A percentile compares a stretch with the other conserved stretches of the same genome.
Evolutionary conservation across 768 basidiomycete species (phyloP).

Genomic region (Boletus rex-veris): DNA sequence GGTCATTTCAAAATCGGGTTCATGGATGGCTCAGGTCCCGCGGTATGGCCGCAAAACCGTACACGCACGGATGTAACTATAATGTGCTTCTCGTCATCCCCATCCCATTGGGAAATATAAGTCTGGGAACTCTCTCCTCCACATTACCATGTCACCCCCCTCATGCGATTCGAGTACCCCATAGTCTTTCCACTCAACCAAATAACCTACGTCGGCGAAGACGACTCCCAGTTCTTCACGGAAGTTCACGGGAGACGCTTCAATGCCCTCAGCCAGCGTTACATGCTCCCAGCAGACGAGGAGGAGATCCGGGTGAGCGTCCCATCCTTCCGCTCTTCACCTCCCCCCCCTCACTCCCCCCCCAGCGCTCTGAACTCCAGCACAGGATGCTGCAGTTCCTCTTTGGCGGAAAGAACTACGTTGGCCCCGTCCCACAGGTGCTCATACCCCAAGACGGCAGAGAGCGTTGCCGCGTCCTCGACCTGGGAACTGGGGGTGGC

Average conservation of each 20-base stretch:
- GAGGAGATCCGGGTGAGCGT: slow-evolving; percentile 58
- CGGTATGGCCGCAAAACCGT: slow-evolving; percentile 29
- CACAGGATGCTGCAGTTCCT: slow-evolving; percentile 69
- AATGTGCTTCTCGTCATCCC: slow-evolving; percentile 34
- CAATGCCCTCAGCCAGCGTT: slow-evolving; percentile 51
- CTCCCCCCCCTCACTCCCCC: slow-evolving; percentile 1
- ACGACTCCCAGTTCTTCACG: slow-evolving; percentile 54
- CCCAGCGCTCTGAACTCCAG: slow-evolving; percentile 58
- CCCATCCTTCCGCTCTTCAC: not conserved
- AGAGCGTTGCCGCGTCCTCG: slow-evolving; percentile 46
- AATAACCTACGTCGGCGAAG: slow-evolving; percentile 37
- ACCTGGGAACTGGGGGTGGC: slow-evolving; percentile 68
- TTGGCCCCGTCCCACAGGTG: slow-evolving; percentile 59
- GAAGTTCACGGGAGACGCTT: slow-evolving; percentile 49
- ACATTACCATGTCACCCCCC: slow-evolving; percentile 22
- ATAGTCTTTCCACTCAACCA: slow-evolving; percentile 36
- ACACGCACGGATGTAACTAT: slow-evolving; percentile 20
- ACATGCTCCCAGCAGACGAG: slow-evolving; percentile 63
- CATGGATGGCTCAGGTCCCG: slow-evolving; percentile 28
- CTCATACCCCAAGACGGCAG: slow-evolving; percentile 38
- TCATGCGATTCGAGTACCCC: slow-evolving; percentile 32
- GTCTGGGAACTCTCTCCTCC: slow-evolving; percentile 15
- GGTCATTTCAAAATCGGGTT: slow-evolving; percentile 28
- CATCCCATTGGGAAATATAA: slow-evolving; percentile 28
- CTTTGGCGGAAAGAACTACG: slow-evolving; percentile 58